These are phyloP conservation scores for Acephala macrosclerotiorum DNA, from an alignment of 2,329 filamentous ascomycete genomes.

Conservation along the genomic window DNA sequence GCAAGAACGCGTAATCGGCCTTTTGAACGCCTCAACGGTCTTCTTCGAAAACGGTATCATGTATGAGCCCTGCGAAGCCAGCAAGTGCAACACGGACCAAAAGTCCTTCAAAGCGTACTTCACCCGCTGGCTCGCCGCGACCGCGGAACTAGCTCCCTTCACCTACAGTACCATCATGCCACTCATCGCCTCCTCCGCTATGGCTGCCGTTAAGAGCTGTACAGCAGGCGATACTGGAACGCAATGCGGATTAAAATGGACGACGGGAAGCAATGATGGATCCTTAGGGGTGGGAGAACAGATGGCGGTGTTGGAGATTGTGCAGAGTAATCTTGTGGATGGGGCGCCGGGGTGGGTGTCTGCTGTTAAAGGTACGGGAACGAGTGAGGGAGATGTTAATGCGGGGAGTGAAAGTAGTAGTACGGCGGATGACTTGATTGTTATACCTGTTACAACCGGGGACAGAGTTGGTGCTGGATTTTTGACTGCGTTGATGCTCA, in stretches of 20 bases:
- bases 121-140: slow-evolving; percentile 66
- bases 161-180: slow-evolving; percentile 61
- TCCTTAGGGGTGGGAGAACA: slow-evolving; percentile 72
- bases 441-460: slow-evolving; percentile 43
- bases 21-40: slow-evolving; percentile 59
- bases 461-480: slow-evolving; percentile 53
- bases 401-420: slow-evolving; percentile 27
- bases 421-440: slow-evolving; percentile 8
- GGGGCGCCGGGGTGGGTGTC: slow-evolving; percentile 42
- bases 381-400: slow-evolving; percentile 38
- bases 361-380: slow-evolving; percentile 53
- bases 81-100: slow-evolving; percentile 67
- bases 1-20: slow-evolving; percentile 62
- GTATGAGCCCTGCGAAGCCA: slow-evolving; percentile 68
- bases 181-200: slow-evolving; percentile 60
- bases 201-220: slow-evolving; percentile 62
- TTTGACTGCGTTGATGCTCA: slow-evolving; percentile 46
- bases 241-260: slow-evolving; percentile 69
- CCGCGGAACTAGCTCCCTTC: slow-evolving; percentile 69
- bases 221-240: slow-evolving; percentile 62
- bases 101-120: slow-evolving; percentile 70
- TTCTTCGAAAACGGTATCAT: slow-evolving; percentile 70
- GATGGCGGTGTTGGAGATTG: slow-evolving; percentile 72
- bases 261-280: slow-evolving; percentile 59
- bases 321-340: slow-evolving; percentile 51